Conservation (phyloP, 129 eudicot species). For the Kitagawia praeruptora region DNA sequence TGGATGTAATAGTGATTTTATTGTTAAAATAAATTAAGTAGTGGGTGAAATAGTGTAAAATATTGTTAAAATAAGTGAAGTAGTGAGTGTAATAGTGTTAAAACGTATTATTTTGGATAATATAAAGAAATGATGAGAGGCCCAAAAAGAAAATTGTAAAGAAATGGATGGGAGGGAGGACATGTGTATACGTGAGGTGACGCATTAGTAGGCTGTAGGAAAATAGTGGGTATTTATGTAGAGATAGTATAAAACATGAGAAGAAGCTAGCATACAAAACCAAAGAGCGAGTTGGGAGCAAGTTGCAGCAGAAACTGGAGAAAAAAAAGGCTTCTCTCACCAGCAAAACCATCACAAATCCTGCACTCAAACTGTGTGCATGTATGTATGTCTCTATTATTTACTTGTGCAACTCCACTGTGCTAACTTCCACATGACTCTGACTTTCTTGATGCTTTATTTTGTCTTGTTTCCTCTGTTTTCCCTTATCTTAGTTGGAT, state of each 20-base stretch:
- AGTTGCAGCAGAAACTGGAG: constrained; percentile 10
- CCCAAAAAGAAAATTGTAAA: too few species aligned
- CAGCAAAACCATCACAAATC: constrained; percentile 3
- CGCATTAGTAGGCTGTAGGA: too few species aligned
- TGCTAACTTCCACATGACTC: neutral
- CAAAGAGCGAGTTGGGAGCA: neutral
- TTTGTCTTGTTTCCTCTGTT: neutral
- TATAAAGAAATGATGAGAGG: too few species aligned
- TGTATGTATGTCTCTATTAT: neutral
- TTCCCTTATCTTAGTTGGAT: neutral
- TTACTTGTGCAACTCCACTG: neutral
- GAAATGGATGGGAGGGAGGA: too few species aligned
- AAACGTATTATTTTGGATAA: too few species aligned
- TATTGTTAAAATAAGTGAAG: too few species aligned
- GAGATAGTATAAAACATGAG: neutral
- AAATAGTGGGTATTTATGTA: too few species aligned
- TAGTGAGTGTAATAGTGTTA: too few species aligned
- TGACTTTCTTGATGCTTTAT: neutral
- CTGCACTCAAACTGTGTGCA: constrained; percentile 6
- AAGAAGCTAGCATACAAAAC: neutral
- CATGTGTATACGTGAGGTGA: too few species aligned
- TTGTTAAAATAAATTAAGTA: too few species aligned
- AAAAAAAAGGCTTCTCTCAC: constrained; percentile 2
- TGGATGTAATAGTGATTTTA: too few species aligned
- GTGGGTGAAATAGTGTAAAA: too few species aligned